Evolutionary conservation across 768 basidiomycete species (phyloP).

Genomic region (Hericium alpestre): DNA sequence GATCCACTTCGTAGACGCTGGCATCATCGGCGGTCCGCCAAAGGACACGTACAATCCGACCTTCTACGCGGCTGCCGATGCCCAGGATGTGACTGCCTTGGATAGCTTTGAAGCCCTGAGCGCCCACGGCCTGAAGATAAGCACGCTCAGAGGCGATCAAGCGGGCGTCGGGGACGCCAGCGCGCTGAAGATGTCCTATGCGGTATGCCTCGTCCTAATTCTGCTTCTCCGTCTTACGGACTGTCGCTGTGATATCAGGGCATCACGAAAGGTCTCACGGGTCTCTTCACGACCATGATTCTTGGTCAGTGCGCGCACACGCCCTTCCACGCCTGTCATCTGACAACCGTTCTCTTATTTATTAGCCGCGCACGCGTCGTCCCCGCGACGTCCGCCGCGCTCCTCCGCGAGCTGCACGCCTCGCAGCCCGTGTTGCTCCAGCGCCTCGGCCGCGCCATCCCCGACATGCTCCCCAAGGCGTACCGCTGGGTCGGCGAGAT

Average conservation of each 20-base stretch:
- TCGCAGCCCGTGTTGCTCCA: constrained; percentile 37
- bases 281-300: constrained; percentile 45
- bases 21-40: constrained; percentile 50
- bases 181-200: constrained; percentile 56
- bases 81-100: constrained; percentile 22
- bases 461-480: constrained; percentile 48
- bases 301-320: constrained; percentile 27
- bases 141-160: constrained; percentile 35
- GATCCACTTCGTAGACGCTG: constrained; percentile 42
- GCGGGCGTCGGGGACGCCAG: constrained; percentile 47
- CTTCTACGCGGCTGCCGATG: constrained; percentile 40
- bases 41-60: constrained; percentile 36
- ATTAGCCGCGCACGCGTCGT: constrained; percentile 43
- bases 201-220: constrained; percentile 25
- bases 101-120: constrained; percentile 31
- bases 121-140: constrained; percentile 35
- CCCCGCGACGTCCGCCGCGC: constrained; percentile 52
- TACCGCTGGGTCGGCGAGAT: constrained; percentile 57
- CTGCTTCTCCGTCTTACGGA: background rate
- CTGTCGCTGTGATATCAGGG: constrained; percentile 25
- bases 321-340: background rate
- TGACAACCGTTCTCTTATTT: background rate
- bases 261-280: constrained; percentile 44
- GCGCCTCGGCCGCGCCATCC: constrained; percentile 28
- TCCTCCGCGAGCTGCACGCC: constrained; percentile 35